These are phyloP conservation scores for Fusarium acutatum DNA, from an alignment of 2,329 filamentous ascomycete species.

Conservation along the genomic window DNA sequence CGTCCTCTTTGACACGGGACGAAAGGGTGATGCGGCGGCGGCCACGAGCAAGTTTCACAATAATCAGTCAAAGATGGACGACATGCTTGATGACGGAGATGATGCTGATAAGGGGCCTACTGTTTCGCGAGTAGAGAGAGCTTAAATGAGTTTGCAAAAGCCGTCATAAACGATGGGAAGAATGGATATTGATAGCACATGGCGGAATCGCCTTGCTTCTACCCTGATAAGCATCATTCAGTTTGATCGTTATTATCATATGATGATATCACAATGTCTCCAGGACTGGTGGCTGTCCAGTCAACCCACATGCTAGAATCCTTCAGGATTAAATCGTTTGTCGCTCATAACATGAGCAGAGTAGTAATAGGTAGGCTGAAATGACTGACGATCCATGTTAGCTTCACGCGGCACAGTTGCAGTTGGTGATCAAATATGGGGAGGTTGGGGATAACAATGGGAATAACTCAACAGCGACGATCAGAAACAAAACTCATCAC, in stretches of 20 bases:
- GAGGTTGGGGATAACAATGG: neutral
- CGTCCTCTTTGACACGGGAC: constrained; percentile 26
- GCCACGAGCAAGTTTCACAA: constrained; percentile 5
- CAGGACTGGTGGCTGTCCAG: rapidly evolving
- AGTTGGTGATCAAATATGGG: neutral
- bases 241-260: no score
- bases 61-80: neutral
- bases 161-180: rapidly evolving
- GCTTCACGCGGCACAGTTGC: neutral
- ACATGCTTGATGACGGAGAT: constrained; percentile 5
- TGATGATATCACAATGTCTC: neutral
- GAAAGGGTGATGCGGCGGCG: constrained; percentile 12
- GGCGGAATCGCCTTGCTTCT: neutral
- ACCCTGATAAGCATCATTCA: neutral
- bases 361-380: neutral
- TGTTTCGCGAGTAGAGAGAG: constrained; percentile 10
- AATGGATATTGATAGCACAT: neutral
- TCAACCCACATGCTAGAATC: neutral
- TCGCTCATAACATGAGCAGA: no score
- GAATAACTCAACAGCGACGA: neutral
- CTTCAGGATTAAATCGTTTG: no score
- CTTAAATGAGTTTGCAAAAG: rapidly evolving
- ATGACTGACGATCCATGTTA: neutral
- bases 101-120: neutral
- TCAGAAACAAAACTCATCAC: neutral